Percentiles rank a stretch among this genome's conserved stretches.
These are phyloP conservation scores for Eimeria falciformis DNA, from an alignment of 169 alveolate species.

Conservation along the genomic window DNA sequence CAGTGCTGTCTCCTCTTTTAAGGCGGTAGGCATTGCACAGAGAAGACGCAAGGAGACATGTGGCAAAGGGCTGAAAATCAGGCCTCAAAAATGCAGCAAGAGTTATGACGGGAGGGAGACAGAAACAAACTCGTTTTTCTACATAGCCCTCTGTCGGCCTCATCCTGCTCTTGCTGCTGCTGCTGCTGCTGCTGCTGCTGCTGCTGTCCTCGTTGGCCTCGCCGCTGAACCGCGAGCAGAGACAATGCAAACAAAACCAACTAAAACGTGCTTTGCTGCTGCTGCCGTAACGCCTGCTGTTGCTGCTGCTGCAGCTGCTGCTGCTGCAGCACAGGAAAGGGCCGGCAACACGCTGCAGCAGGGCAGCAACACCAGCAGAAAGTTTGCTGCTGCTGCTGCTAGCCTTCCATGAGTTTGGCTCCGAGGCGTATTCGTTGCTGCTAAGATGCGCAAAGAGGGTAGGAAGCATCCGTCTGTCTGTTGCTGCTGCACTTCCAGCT, in stretches of 20 bases:
- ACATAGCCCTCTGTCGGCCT: not conserved
- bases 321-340: not conserved
- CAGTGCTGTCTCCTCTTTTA: not conserved
- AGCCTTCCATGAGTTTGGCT: not conserved
- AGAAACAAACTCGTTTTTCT: not conserved
- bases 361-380: not conserved
- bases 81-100: not conserved
- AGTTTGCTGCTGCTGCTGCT: constrained; percentile 1
- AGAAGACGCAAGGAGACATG: not conserved
- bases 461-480: not conserved
- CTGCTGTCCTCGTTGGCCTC: not conserved
- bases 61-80: not conserved
- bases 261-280: not conserved
- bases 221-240: not conserved
- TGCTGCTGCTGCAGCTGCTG: constrained; percentile 30
- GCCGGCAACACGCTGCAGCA: not conserved
- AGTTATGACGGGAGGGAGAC: not conserved
- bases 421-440: not conserved
- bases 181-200: constrained; percentile 53
- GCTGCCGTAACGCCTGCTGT: not conserved
- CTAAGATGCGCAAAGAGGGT: too few species aligned
- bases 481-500: constrained; percentile 40
- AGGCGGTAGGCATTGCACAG: not conserved
- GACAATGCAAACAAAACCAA: not conserved
- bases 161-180: constrained; percentile 44